Base-by-base conservation (phyloP, 768 basidiomycete species). In the Leccinum ochraceum region DNA sequence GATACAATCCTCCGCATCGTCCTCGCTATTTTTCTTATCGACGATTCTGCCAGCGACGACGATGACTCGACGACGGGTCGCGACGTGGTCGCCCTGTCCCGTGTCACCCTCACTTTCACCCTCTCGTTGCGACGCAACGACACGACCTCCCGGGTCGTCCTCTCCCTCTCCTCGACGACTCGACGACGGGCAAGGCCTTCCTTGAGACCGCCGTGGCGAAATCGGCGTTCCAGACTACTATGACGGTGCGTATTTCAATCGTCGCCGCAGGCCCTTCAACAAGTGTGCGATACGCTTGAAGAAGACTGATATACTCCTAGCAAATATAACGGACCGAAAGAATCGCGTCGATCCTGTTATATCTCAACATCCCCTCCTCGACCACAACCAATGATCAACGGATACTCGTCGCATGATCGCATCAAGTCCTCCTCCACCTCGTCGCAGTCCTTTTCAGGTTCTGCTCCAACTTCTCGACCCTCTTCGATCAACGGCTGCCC, bases 171-270 rank as follows among this genome's bases (percentile, higher is more conserved):
- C 30, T 30, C 30, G 30, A 30, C 2, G 30, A 30, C 30, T 30
- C 30, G 30, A 30, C 30, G 8, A 30, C 30, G 2, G 8, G 30
- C 30, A 30, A 30, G 30, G 89, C 95, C 10, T 99, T 99, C 74
- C 82, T 96, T 56, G 94, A 92, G 72, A 95, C 95, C 3, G 96
- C 30, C 8, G 8, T 99, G 3, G 86, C 90, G 7, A 95, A 85
- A 78, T 77, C 87, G 95, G 98, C 66, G 90, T 89, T 13, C 92
- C 94, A 46, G 95, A 98, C 76, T 99, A 99, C 71, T 89, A 94
- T 76, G 90, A 94, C 50, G 84, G 96, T 94, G 63, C 60, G 88
- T 78, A 48, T 59, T 48, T 49, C 60, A 48, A 60, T 13, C 11
- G 17, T 46, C 22, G 7, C 37, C 2, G 24, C 74, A 97, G 94